Conservation (phyloP, 164 flowering plant species). For the Chimonanthus praecox region DNA sequence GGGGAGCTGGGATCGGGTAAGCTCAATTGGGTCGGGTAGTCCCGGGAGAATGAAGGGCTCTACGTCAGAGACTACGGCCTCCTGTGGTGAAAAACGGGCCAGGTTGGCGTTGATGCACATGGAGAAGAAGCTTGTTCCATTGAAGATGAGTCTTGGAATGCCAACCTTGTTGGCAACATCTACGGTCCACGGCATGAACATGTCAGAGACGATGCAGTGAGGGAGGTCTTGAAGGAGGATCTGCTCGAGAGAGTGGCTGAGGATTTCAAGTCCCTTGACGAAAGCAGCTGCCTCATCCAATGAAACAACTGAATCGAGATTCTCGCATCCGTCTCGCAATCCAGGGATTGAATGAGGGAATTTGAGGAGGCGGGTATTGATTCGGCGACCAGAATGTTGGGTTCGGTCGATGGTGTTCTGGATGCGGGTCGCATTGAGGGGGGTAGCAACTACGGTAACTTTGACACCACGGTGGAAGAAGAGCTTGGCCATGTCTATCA, state of each 20-base stretch:
- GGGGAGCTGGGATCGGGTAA: neutral
- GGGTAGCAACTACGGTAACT: constrained; percentile 6
- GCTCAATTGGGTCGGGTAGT: neutral
- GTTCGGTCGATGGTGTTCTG: neutral
- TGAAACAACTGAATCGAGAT: constrained; percentile 1
- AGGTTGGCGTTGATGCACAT: constrained; percentile 9
- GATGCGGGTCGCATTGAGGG: constrained; percentile 4
- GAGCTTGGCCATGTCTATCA: constrained; percentile 9
- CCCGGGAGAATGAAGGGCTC: constrained; percentile 2
- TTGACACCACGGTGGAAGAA: constrained; percentile 2
- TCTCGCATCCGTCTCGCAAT: constrained; percentile 9
- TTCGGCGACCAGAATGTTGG: neutral
- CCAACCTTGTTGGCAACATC: constrained; percentile 13
- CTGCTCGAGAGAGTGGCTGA: constrained; percentile 24
- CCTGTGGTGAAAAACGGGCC: constrained; percentile 1
- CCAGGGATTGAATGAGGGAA: constrained; percentile 2
- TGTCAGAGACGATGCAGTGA: constrained; percentile 11
- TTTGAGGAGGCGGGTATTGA: neutral
- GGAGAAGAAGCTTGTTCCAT: constrained; percentile 21
- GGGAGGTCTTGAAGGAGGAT: constrained; percentile 12
- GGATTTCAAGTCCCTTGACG: constrained; percentile 15
- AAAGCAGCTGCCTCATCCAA: constrained; percentile 13
- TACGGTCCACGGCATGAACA: constrained; percentile 16
- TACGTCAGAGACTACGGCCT: neutral
- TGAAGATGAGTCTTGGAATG: constrained; percentile 25